Evolutionary conservation across 352 stramenopile species (phyloP).

Genomic region (Aphanomyces euteiches): DNA sequence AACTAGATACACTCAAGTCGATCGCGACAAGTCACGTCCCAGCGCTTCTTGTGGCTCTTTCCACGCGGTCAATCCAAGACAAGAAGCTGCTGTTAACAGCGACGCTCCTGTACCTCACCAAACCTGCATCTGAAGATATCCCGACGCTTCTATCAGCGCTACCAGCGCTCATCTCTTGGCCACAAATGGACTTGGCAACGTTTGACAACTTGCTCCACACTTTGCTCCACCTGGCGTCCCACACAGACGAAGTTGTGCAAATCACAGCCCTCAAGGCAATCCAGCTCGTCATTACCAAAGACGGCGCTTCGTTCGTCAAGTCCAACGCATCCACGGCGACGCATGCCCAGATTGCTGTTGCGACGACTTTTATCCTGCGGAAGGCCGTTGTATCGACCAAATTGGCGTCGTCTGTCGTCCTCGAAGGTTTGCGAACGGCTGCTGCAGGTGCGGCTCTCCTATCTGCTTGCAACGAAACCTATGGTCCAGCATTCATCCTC

Average conservation of each 20-base stretch:
- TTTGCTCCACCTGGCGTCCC: slow-evolving; percentile 5
- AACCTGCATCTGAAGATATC: not conserved
- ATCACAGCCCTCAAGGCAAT: not conserved
- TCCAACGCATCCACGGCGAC: not conserved
- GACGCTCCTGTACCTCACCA: slow-evolving; percentile 15
- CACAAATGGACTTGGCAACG: not conserved
- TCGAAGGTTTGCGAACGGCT: slow-evolving; percentile 20
- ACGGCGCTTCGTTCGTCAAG: slow-evolving; percentile 20
- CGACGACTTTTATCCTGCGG: slow-evolving; percentile 15
- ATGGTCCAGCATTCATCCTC: slow-evolving; percentile 20
- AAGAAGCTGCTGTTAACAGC: slow-evolving; percentile 13
- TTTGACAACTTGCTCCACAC: slow-evolving; percentile 26
- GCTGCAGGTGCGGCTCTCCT: slow-evolving; percentile 6
- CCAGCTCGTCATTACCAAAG: slow-evolving; percentile 21
- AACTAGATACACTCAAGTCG: slow-evolving; percentile 4
- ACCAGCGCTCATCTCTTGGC: slow-evolving; percentile 6
- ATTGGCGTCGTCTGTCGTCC: not conserved
- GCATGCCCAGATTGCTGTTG: not conserved
- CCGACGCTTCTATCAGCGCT: not conserved
- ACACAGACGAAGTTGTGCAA: not conserved
- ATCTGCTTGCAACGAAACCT: not conserved
- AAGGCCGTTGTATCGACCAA: not conserved
- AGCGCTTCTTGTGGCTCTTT: slow-evolving; percentile 2
- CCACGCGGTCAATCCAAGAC: not conserved
- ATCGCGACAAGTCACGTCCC: slow-evolving; percentile 4